Conservation (phyloP, 1,284 basidiomycete species). For the Mycosarcoma mackinlayi region DNA sequence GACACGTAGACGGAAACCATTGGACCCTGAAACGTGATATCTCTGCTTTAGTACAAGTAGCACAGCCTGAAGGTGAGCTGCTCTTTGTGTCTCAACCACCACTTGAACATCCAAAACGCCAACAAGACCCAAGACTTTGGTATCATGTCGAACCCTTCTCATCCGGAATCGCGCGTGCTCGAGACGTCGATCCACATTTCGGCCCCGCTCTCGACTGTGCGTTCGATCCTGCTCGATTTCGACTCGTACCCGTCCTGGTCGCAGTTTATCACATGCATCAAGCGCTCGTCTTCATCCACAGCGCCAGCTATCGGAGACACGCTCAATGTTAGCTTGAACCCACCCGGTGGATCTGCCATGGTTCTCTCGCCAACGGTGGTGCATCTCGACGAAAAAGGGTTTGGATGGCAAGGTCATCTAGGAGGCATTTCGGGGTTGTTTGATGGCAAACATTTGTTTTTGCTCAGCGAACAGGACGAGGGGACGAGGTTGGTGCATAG, state of each 20-base stretch:
- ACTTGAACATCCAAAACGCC: not conserved
- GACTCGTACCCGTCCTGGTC: conserved; percentile 18
- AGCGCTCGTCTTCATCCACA: not conserved
- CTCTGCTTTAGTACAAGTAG: too few species aligned
- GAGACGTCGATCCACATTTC: conserved; percentile 15
- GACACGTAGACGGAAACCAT: too few species aligned
- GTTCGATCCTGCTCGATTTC: conserved; percentile 16
- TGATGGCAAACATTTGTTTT: conserved; percentile 22
- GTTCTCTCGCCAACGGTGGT: conserved; percentile 6
- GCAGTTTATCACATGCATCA: conserved; percentile 7
- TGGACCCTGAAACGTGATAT: not conserved
- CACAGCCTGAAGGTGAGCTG: too few species aligned
- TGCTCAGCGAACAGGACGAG: not conserved
- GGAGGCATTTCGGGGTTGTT: conserved; percentile 11
- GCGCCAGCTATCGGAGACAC: not conserved
- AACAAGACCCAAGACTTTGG: not conserved
- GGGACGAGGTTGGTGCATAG: conserved; percentile 10
- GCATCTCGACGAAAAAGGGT: conserved; percentile 4
- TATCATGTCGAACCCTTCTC: conserved; percentile 15
- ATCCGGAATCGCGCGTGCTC: conserved; percentile 7
- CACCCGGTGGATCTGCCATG: conserved; percentile 15
- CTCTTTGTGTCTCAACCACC: not conserved
- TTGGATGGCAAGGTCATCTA: conserved; percentile 28
- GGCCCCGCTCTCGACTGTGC: conserved; percentile 8
- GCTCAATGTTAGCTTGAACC: conserved; percentile 3